Evolutionary conservation across 192 early-diverging fungal species (phyloP).

Genomic region (Coemansia sp.): DNA sequence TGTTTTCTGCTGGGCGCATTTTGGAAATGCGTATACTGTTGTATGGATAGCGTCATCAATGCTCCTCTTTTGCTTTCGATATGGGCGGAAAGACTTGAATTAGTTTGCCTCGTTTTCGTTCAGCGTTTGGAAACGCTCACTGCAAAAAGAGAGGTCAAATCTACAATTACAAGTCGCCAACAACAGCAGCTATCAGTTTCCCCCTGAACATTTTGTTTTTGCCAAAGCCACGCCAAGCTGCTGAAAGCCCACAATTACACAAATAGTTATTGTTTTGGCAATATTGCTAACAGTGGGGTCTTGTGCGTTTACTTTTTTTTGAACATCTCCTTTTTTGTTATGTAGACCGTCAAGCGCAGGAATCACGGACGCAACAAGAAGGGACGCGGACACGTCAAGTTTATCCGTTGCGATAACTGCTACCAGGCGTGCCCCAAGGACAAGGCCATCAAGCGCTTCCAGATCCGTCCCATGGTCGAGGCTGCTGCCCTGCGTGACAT

Average conservation of each 20-base stretch:
- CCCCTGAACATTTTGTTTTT: too few relatives aligned
- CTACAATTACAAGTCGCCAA: too few relatives aligned
- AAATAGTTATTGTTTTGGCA: not conserved
- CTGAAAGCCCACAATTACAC: not conserved
- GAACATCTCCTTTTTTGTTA: not conserved
- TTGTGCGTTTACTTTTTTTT: not conserved
- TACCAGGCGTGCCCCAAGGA: constrained; percentile 97
- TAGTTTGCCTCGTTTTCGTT: too few relatives aligned
- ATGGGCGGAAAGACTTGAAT: too few relatives aligned
- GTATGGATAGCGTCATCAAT: too few relatives aligned
- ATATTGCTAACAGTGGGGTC: not conserved
- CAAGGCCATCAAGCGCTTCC: constrained; percentile 99
- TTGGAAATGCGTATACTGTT: too few relatives aligned
- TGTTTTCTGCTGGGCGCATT: too few relatives aligned
- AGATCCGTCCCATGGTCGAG: constrained; percentile 99
- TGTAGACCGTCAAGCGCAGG: constrained; percentile 96
- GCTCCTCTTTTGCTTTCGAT: too few relatives aligned
- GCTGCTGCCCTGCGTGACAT: constrained; percentile 96
- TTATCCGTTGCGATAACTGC: constrained; percentile 99
- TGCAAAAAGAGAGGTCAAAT: too few relatives aligned
- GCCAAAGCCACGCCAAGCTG: too few relatives aligned
- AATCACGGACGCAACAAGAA: constrained; percentile 99
- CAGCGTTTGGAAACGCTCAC: too few relatives aligned
- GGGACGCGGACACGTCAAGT: constrained; percentile 97
- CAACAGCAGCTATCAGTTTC: too few relatives aligned